Conservation (phyloP, 73 alveolate genomes). For the Paramecium biaurelia region DNA sequence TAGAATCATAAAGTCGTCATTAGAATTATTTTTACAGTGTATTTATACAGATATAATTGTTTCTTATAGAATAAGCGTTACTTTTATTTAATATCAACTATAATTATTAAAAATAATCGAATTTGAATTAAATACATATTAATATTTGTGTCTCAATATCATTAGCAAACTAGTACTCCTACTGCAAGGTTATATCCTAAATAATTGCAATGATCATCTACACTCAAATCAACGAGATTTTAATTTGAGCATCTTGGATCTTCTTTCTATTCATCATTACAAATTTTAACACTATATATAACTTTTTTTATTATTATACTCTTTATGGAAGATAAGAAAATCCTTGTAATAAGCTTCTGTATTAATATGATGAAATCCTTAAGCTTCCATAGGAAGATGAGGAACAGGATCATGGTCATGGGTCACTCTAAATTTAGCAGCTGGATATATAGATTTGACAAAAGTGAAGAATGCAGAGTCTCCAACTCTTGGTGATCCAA, state of each 20-base stretch:
- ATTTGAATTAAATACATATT: too few relatives aligned
- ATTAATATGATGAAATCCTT: slow-evolving; percentile 48
- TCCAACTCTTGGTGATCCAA: slow-evolving; percentile 66
- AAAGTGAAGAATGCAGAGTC: slow-evolving; percentile 5
- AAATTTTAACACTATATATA: not conserved
- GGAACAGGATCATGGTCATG: slow-evolving; percentile 62
- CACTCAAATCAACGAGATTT: slow-evolving; percentile 1
- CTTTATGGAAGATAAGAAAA: not conserved
- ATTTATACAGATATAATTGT: too few relatives aligned
- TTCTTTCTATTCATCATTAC: slow-evolving; percentile 6
- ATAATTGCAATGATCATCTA: slow-evolving; percentile 9
- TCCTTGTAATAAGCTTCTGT: slow-evolving; percentile 38
- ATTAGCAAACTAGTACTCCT: not conserved
- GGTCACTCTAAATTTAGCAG: slow-evolving; percentile 37
- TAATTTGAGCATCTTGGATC: slow-evolving; percentile 16
- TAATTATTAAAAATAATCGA: too few relatives aligned
- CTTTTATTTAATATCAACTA: too few relatives aligned
- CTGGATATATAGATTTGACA: slow-evolving; percentile 14
- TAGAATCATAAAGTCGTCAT: too few relatives aligned
- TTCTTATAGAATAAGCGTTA: too few relatives aligned
- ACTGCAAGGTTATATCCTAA: slow-evolving; percentile 9
- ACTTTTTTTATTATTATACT: not conserved
- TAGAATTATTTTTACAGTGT: too few relatives aligned
- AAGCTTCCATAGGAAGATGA: slow-evolving; percentile 9
- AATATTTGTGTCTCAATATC: not conserved